These are phyloP conservation scores for Wickerhamomyces xylosicus DNA, from an alignment of 805 yeast species.

Conservation along the genomic window DNA sequence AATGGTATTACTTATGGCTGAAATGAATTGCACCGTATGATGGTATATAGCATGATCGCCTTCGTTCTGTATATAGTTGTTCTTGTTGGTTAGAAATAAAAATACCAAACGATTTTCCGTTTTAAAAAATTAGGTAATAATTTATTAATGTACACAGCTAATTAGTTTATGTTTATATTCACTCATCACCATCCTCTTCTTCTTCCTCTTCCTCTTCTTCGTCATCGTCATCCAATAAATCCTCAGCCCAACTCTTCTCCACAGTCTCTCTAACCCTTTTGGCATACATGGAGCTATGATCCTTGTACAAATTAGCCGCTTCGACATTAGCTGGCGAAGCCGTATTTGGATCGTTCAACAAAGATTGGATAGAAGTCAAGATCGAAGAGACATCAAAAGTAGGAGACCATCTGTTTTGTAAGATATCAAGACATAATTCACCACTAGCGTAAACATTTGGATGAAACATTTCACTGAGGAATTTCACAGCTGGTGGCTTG, in stretches of 20 bases:
- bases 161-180: not conserved
- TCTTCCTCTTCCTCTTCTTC: constrained; percentile 25
- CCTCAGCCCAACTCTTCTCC: constrained; percentile 89
- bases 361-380: constrained; percentile 82
- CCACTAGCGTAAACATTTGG: constrained; percentile 96
- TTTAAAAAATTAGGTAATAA: not conserved
- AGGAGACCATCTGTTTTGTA: constrained; percentile 97
- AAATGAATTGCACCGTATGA: constrained; percentile 8
- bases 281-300: constrained; percentile 86
- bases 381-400: constrained; percentile 96
- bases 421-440: constrained; percentile 88
- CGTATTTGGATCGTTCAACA: constrained; percentile 92
- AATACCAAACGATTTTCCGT: not conserved
- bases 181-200: constrained; percentile 20
- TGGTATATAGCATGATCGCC: not conserved
- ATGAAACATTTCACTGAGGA: constrained; percentile 91
- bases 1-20: constrained; percentile 20
- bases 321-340: constrained; percentile 97
- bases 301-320: constrained; percentile 91
- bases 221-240: constrained; percentile 48
- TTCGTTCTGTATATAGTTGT: not conserved
- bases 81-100: not conserved
- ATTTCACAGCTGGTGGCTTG: constrained; percentile 90
- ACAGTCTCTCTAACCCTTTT: constrained; percentile 92
- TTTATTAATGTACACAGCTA: not conserved